A percentile compares a stretch with the other conserved stretches of the same genome.
These are phyloP conservation scores for Hyaloscypha hepaticicola DNA, from an alignment of 495 filamentous ascomycete genomes.

Conservation along the genomic window DNA sequence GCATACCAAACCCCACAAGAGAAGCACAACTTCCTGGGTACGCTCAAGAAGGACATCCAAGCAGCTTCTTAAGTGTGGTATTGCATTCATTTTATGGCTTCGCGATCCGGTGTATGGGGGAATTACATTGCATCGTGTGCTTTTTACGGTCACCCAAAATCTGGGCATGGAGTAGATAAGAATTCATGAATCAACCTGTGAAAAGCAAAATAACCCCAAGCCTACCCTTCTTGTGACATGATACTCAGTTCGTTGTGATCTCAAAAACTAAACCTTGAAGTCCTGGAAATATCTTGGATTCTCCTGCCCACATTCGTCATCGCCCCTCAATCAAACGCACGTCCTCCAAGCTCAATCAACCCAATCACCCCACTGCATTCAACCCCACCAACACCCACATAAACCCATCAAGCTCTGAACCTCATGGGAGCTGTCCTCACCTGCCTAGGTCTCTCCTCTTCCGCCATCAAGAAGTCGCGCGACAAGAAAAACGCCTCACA, in stretches of 20 bases:
- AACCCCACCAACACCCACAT: not conserved
- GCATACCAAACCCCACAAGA: constrained; percentile 97
- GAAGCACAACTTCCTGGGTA: constrained; percentile 93
- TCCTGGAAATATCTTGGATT: not conserved
- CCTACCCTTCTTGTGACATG: not conserved
- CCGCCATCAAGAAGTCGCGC: constrained; percentile 14
- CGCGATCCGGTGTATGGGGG: constrained; percentile 52
- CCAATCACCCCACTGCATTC: not conserved
- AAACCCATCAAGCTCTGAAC: not conserved
- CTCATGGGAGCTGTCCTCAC: constrained; percentile 28
- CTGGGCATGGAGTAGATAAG: constrained; percentile 28
- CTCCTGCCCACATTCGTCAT: constrained; percentile 1
- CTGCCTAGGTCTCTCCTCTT: constrained; percentile 3
- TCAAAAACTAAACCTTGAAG: not conserved
- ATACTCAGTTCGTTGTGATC: not conserved
- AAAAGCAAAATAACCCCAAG: constrained; percentile 18
- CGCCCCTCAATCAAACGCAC: constrained; percentile 13
- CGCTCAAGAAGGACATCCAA: constrained; percentile 95
- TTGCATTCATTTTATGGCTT: constrained; percentile 58
- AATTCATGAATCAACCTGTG: constrained; percentile 31
- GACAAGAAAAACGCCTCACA: constrained; percentile 16
- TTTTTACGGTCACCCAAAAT: constrained; percentile 31
- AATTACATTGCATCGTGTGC: constrained; percentile 40
- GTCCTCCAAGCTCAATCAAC: constrained; percentile 9
- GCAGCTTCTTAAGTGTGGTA: constrained; percentile 58